Percentiles rank a stretch among this genome's conserved stretches.
Evolutionary conservation across 352 stramenopile genomes (phyloP).

Genomic region (Thalassiosira sp.): DNA sequence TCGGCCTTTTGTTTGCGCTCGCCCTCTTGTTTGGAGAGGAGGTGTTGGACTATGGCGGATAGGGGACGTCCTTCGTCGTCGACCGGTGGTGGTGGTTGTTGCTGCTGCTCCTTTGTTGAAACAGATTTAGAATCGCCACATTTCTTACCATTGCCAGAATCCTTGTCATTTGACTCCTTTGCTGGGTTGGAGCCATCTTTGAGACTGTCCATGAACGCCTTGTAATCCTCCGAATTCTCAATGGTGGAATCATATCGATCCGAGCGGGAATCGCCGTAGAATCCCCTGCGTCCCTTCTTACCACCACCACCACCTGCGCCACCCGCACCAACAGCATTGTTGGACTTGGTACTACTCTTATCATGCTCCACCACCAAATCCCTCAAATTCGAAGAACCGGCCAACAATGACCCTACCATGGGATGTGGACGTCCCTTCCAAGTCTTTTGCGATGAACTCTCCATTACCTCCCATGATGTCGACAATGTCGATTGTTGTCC

Average conservation of each 20-base stretch:
- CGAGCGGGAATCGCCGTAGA: conserved; percentile 18
- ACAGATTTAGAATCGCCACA: too few relatives aligned
- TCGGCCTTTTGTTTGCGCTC: conserved; percentile 31
- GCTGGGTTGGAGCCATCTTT: conserved; percentile 6
- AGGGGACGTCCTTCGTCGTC: conserved; percentile 54
- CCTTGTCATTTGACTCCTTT: too few relatives aligned
- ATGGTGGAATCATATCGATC: conserved; percentile 53
- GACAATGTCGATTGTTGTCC: too few relatives aligned
- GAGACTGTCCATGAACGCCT: conserved; percentile 35
- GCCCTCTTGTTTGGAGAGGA: conserved; percentile 40
- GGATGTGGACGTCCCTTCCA: conserved; percentile 36
- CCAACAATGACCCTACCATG: conserved; percentile 19
- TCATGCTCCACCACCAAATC: conserved; percentile 20
- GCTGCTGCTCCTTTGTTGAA: neutral
- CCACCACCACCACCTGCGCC: neutral
- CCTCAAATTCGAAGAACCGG: conserved; percentile 3
- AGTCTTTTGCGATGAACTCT: conserved; percentile 50
- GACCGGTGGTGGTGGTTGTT: conserved; percentile 5
- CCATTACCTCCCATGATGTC: conserved; percentile 34
- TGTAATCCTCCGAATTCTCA: conserved; percentile 53
- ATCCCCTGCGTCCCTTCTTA: conserved; percentile 14
- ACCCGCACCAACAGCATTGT: neutral
- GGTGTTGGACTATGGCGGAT: conserved; percentile 39
- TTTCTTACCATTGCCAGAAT: neutral
- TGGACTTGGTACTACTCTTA: neutral